Conservation (phyloP, 257 asterid species). For the Lavandula angustifolia region DNA sequence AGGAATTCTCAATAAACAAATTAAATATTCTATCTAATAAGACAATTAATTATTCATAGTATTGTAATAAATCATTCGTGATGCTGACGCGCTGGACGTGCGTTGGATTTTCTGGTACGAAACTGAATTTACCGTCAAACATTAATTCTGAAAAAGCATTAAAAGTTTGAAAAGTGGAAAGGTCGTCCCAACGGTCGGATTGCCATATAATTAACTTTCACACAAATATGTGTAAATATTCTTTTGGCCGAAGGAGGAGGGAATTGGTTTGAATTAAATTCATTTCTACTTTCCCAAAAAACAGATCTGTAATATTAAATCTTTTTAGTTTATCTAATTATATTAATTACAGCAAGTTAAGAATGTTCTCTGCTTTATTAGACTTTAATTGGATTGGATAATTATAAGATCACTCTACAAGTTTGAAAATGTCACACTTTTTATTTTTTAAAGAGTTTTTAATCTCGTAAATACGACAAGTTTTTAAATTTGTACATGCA, state of each 20-base stretch:
- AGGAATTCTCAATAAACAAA: no score
- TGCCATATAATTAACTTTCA: constrained; percentile 21
- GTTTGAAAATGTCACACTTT: no score
- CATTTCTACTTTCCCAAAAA: not conserved
- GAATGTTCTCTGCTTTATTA: no score
- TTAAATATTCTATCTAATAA: no score
- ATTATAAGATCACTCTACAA: no score
- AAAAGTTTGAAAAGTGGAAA: constrained; percentile 24
- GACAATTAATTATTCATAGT: no score
- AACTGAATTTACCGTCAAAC: constrained; percentile 10
- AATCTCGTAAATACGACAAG: no score
- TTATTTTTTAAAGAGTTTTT: no score
- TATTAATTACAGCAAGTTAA: no score
- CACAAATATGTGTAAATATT: not conserved
- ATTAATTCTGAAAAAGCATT: not conserved
- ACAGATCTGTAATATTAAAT: not conserved
- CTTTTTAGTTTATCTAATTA: no score
- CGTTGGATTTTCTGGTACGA: constrained; percentile 12
- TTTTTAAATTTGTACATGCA: no score
- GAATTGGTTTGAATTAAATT: constrained; percentile 21
- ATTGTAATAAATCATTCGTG: not conserved
- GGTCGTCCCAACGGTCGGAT: constrained; percentile 55
- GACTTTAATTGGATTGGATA: no score
- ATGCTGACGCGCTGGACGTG: not conserved
- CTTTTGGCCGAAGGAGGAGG: constrained; percentile 1